Evolutionary conservation across 2,329 filamentous ascomycete genomes (phyloP).

Genomic region (Venturia aucupariae): DNA sequence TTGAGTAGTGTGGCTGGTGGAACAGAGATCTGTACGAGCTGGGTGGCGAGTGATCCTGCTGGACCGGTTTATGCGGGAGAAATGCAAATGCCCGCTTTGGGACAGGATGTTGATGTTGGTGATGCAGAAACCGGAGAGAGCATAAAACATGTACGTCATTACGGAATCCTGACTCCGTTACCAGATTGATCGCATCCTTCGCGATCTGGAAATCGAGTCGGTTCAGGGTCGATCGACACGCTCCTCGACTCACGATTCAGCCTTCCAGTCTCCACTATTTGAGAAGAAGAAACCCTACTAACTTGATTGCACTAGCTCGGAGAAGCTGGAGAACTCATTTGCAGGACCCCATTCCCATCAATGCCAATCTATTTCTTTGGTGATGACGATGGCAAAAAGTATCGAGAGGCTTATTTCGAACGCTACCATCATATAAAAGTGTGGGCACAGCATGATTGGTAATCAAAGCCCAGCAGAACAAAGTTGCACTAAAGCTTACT

Average conservation of each 20-base stretch:
- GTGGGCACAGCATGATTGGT: constrained; percentile 40
- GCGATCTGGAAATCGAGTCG: neutral
- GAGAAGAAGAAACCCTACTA: constrained; percentile 1
- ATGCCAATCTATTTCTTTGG: constrained; percentile 40
- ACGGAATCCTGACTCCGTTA: too few species aligned
- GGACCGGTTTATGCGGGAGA: constrained; percentile 36
- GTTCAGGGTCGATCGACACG: neutral
- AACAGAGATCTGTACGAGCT: constrained; percentile 38
- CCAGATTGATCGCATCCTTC: neutral
- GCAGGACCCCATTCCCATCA: constrained; percentile 37
- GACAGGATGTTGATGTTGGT: constrained; percentile 39
- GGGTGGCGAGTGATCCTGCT: constrained; percentile 34
- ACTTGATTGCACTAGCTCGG: constrained; percentile 17
- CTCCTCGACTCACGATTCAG: neutral
- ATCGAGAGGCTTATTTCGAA: constrained; percentile 38
- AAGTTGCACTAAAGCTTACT: too few species aligned
- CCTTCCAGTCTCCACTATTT: neutral
- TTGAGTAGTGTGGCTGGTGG: constrained; percentile 38
- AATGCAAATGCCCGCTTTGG: constrained; percentile 37
- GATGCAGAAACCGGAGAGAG: constrained; percentile 30
- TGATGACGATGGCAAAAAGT: constrained; percentile 31
- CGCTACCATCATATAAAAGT: constrained; percentile 31
- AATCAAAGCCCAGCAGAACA: neutral
- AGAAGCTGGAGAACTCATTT: constrained; percentile 37
- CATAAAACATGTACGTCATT: constrained; percentile 19